Conservation (phyloP, 129 eudicot genomes). For the Tagetes patula region DNA sequence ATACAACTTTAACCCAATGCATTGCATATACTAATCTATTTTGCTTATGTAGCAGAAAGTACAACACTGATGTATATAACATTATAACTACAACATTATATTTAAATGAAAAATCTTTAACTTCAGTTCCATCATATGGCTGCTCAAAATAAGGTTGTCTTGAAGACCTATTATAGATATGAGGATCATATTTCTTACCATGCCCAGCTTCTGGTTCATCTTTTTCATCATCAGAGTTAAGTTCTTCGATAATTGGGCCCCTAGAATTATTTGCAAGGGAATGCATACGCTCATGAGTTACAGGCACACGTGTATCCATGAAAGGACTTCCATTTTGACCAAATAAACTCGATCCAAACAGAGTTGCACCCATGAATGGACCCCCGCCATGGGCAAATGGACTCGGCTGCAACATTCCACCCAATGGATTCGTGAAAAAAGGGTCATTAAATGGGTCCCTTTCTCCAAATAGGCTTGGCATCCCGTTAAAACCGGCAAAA, state of each 20-base stretch:
- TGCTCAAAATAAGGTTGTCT: constrained; percentile 47
- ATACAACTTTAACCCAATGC: background rate
- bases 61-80: background rate
- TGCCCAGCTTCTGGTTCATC: constrained; percentile 36
- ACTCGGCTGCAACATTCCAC: constrained; percentile 50
- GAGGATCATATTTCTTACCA: constrained; percentile 37
- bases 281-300: constrained; percentile 37
- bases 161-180: constrained; percentile 51
- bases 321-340: constrained; percentile 49
- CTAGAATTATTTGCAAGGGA: constrained; percentile 44
- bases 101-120: constrained; percentile 15
- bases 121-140: constrained; percentile 54
- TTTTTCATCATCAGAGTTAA: constrained; percentile 66
- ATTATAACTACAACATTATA: background rate
- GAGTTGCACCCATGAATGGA: constrained; percentile 42
- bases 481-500: constrained; percentile 49
- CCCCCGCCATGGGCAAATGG: constrained; percentile 41
- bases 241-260: constrained; percentile 74
- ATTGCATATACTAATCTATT: background rate
- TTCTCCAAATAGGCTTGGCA: constrained; percentile 61
- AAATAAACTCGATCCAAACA: constrained; percentile 31
- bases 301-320: constrained; percentile 40
- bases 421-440: constrained; percentile 67
- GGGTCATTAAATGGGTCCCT: constrained; percentile 88
- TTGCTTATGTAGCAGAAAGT: background rate